Base-by-base conservation (phyloP, 2,329 filamentous ascomycete species). In the Cordyceps farinosa region DNA sequence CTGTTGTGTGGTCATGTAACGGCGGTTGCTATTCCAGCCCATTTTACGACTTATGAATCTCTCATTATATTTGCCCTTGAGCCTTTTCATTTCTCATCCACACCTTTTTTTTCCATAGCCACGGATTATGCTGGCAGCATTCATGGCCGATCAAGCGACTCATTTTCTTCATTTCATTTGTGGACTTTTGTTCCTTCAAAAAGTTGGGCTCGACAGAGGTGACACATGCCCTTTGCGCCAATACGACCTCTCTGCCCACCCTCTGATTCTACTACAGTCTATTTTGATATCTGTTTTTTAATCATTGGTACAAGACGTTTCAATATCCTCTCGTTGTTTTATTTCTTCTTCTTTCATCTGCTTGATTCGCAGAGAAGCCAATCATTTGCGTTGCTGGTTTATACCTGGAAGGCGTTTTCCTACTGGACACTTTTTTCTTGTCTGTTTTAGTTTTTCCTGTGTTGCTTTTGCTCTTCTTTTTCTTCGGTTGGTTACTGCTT, bases 1-100 rank as follows among this genome's bases (percentile, higher is more conserved):
- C 53, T 83, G 81, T 73, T 83, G 81, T 67, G 72, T 80, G 56
- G 74, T 83, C 66, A 83, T 83, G 81, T 83, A 72, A 75, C 55
- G 34, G 36, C 36, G 13, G 57, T 5, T 52, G 36, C 55, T 54
- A 57, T 66, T 53, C 44, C 52, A 47, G 64, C 62, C 61, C 36
- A 58, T 54, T 50, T 62, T 60, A 69, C 67, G 67, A 69, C 67
- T 69, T 65, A 69, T 61, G 67, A 69, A 65, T 67, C 54, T 61
- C 65, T 63, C 27, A 51, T 51, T 61, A 38, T 38, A 34, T 54
- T 38, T 47, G 48, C 34, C 59, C 32, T 61, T 9, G 27, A 53
- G 64, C 63, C 65, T 54, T 48, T 61, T 59, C 45, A 45, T 50
- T 50, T 52, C 45, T 32, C 40, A 45, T 53, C 32, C 34, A 30